Conservation (phyloP, 805 yeast species). For the Starmerella stigmatis region DNA sequence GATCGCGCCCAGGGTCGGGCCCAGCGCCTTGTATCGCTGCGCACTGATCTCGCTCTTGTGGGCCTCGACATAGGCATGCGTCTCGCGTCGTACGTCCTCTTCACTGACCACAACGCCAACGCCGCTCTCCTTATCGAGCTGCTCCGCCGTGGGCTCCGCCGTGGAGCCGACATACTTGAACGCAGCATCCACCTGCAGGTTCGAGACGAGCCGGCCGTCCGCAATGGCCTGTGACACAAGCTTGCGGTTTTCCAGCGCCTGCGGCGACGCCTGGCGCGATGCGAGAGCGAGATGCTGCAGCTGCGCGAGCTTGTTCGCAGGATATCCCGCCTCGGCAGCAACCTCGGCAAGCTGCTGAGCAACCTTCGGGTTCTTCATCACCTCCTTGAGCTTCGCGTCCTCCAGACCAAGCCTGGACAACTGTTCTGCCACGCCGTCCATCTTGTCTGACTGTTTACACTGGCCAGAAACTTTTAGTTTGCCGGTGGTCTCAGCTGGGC, state of each 20-base stretch:
- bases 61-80: constrained; percentile 48
- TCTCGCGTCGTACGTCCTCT: constrained; percentile 50
- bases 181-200: constrained; percentile 67
- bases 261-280: constrained; percentile 39
- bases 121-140: constrained; percentile 47
- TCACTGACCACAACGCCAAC: constrained; percentile 72
- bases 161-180: constrained; percentile 54
- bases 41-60: constrained; percentile 50
- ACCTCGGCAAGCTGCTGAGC: constrained; percentile 56
- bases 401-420: constrained; percentile 24
- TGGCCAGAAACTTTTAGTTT: too few relatives aligned
- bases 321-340: constrained; percentile 36
- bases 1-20: constrained; percentile 64
- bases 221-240: constrained; percentile 52
- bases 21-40: constrained; percentile 73
- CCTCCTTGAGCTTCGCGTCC: constrained; percentile 54
- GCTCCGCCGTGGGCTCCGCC: constrained; percentile 37
- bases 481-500: too few relatives aligned
- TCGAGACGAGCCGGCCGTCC: constrained; percentile 52
- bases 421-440: constrained; percentile 16
- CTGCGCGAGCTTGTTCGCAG: constrained; percentile 49
- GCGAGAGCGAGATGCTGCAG: constrained; percentile 70
- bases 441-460: background rate
- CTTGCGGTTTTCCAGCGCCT: constrained; percentile 36
- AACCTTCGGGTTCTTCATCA: constrained; percentile 76